A percentile compares a stretch with the other conserved stretches of the same genome.
Evolutionary conservation across 2,329 filamentous ascomycete species (phyloP).

Genomic region (Pleomassaria siparia): DNA sequence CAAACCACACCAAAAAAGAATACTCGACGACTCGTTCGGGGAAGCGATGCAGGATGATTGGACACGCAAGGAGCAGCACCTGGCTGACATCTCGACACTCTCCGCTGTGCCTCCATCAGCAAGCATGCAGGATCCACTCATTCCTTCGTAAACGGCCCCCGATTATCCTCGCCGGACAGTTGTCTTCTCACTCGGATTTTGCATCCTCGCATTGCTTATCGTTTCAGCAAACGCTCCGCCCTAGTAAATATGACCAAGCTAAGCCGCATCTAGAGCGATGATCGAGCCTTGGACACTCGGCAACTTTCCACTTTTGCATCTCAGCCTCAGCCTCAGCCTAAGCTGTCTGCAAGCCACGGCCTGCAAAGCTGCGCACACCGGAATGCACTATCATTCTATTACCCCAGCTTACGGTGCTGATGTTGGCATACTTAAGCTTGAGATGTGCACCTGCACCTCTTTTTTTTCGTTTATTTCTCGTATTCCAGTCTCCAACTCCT

Average conservation of each 20-base stretch:
- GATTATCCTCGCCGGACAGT: not conserved
- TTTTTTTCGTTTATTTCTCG: not conserved
- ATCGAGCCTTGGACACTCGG: not conserved
- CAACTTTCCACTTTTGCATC: not conserved
- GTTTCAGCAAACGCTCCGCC: slow-evolving; percentile 1
- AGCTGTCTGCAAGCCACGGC: slow-evolving; percentile 1
- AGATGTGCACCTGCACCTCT: not conserved
- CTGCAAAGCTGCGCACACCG: not conserved
- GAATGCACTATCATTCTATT: slow-evolving; percentile 1
- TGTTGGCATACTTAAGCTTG: not conserved
- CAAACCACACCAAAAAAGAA: not conserved
- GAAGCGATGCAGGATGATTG: not conserved
- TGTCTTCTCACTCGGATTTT: not conserved
- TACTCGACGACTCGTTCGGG: not conserved
- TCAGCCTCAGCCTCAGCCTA: slow-evolving; percentile 1
- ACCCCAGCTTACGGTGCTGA: not conserved
- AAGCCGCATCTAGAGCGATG: not conserved
- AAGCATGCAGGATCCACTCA: not conserved
- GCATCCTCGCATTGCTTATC: not conserved
- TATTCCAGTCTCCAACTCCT: not conserved
- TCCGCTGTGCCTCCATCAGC: not conserved
- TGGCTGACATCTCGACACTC: not conserved
- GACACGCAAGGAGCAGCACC: not conserved
- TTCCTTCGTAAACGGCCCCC: not conserved
- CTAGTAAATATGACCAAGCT: not conserved